Percentiles rank a stretch among this genome's conserved stretches.
These are phyloP conservation scores for Nicotiana otophora DNA, from an alignment of 257 asterid species.

Conservation along the genomic window DNA sequence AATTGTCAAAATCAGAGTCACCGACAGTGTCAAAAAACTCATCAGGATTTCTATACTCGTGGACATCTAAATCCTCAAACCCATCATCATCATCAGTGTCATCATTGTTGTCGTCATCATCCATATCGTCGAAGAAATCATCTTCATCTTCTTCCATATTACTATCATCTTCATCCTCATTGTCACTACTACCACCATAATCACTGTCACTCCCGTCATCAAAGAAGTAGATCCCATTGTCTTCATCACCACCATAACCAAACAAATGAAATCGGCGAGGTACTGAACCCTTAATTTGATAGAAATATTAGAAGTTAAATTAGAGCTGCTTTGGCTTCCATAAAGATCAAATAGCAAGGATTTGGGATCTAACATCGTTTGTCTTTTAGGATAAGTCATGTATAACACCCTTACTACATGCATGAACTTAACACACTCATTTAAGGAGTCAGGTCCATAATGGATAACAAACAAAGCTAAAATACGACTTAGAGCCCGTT, in stretches of 20 bases:
- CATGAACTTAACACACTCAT: constrained; percentile 10
- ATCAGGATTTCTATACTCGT: constrained; percentile 6
- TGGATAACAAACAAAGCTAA: neutral
- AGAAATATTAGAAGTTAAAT: constrained; percentile 30
- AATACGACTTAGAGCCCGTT: neutral
- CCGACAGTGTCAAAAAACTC: constrained; percentile 14
- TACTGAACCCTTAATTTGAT: constrained; percentile 37
- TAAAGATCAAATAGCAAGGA: constrained; percentile 18
- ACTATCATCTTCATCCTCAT: constrained; percentile 14
- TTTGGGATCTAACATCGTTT: neutral
- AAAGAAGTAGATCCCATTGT: constrained; percentile 15
- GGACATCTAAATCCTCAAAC: neutral
- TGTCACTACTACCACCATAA: neutral
- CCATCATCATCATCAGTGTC: neutral
- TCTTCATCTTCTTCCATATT: constrained; percentile 17
- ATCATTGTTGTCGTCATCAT: constrained; percentile 1
- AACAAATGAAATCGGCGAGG: constrained; percentile 37
- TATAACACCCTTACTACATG: constrained; percentile 11
- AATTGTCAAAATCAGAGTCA: constrained; percentile 13
- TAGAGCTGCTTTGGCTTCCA: constrained; percentile 31
- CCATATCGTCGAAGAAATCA: constrained; percentile 4
- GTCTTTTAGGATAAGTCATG: neutral
- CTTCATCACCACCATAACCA: constrained; percentile 32
- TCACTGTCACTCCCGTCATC: constrained; percentile 6
- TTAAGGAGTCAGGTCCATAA: neutral